A percentile compares a stretch with the other conserved stretches of the same genome.
These are phyloP conservation scores for Penicillium sclerotiorum DNA, from an alignment of 2,329 filamentous ascomycete genomes.

Conservation along the genomic window DNA sequence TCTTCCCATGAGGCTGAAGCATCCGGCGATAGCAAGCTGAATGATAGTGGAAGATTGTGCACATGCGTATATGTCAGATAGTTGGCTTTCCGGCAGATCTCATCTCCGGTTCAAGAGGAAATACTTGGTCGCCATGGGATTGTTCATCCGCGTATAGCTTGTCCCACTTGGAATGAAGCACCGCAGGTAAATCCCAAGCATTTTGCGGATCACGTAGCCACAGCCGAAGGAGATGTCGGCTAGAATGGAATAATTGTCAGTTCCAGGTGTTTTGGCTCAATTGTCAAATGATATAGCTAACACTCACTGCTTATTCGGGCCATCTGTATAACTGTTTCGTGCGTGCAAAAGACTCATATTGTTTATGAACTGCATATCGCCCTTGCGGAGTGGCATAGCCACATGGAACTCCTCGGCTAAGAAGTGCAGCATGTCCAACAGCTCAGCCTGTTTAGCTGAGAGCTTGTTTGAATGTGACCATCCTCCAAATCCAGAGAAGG, in stretches of 20 bases:
- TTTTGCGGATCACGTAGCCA: slow-evolving; percentile 52
- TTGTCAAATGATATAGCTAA: slow-evolving; percentile 41
- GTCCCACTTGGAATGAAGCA: slow-evolving; percentile 24
- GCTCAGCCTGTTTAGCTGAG: neutral
- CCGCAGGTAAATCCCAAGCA: slow-evolving; percentile 48
- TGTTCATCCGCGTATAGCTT: neutral
- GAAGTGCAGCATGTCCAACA: slow-evolving; percentile 51
- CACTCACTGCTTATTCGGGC: slow-evolving; percentile 39
- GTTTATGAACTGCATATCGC: slow-evolving; percentile 53
- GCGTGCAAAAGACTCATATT: slow-evolving; percentile 53
- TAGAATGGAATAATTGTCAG: neutral
- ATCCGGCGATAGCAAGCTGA: no score
- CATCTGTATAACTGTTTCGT: slow-evolving; percentile 29
- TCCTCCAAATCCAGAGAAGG: slow-evolving; percentile 52
- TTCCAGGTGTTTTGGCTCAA: neutral
- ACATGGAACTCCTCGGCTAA: slow-evolving; percentile 44
- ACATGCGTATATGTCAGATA: no score
- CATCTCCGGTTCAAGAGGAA: neutral
- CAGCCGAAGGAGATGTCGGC: slow-evolving; percentile 49
- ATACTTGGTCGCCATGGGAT: neutral
- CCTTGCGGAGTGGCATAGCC: slow-evolving; percentile 45
- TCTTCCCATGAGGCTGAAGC: no score
- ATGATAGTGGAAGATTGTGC: no score
- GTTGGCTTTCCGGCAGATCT: neutral
- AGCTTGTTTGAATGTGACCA: neutral